Percentiles rank a stretch among this genome's conserved stretches.
These are phyloP conservation scores for Penicillium robsamsonii DNA, from an alignment of 495 filamentous ascomycete species.

Conservation along the genomic window DNA sequence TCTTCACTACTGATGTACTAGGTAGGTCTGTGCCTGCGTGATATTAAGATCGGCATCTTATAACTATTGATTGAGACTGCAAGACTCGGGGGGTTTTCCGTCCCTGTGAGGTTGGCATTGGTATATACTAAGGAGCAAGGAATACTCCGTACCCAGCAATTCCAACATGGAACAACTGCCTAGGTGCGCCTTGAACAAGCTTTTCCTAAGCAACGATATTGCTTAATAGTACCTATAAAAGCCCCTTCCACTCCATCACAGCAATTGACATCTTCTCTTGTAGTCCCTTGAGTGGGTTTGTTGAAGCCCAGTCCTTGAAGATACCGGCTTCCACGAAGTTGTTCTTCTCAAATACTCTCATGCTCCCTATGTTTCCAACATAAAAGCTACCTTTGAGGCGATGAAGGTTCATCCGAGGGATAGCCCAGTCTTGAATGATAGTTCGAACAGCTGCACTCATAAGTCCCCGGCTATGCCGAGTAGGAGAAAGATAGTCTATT, in stretches of 20 bases:
- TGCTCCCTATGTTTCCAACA: conserved; percentile 26
- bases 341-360: conserved; percentile 26
- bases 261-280: conserved; percentile 21
- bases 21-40: background rate
- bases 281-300: conserved; percentile 17
- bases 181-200: too few relatives aligned
- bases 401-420: conserved; percentile 30
- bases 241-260: conserved; percentile 10
- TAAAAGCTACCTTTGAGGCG: conserved; percentile 18
- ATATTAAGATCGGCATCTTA: background rate
- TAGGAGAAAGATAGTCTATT: conserved; percentile 24
- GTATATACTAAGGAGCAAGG: too few relatives aligned
- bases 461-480: conserved; percentile 28
- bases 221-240: conserved; percentile 1
- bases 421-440: conserved; percentile 25
- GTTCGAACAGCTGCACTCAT: conserved; percentile 24
- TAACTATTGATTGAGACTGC: background rate
- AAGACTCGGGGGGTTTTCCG: background rate
- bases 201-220: background rate
- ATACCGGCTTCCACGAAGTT: conserved; percentile 18
- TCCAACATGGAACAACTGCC: too few relatives aligned
- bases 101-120: too few relatives aligned
- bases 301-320: conserved; percentile 19
- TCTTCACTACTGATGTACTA: background rate
- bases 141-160: too few relatives aligned